Base-by-base conservation (phyloP, 2,329 filamentous ascomycete genomes). In the Aspergillus fijiensis region DNA sequence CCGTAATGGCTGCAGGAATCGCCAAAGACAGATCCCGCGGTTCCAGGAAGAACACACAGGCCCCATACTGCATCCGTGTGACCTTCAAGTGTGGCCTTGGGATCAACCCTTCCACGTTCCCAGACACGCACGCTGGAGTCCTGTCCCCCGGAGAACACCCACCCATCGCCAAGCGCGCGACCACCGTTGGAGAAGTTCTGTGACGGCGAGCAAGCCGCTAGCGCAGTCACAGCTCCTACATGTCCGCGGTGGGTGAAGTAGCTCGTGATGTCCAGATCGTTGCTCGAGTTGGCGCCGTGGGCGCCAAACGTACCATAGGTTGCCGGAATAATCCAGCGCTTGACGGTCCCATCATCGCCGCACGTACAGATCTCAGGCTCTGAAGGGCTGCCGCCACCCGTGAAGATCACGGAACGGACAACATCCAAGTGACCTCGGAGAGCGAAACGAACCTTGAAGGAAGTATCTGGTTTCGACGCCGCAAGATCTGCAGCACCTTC, bases 131-230 rank as follows among this genome's bases (percentile, higher is more conserved):
- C 88, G 6, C 92, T 96, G 19, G 91, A 87, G 76, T 99, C 95
- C 74, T 97, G 92, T 4, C 95, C 95, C 62, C 95, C 95, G 5
- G 94, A 98, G 76, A 99, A 99, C 65, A 99, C 93, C 95, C 95
- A 99, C 29, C 95, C 95, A 69, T 98, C 95, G 33, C 94, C 94
- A 68, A 90, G 87, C 7, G 91, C 91, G 63, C 93, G 87, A 6
- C 93, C 92, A 39, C 93, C 91, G 19, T 92, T 96, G 7, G 91
- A 90, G 73, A 97, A 96, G 71, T 91, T 95, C 27, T 91, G 90
- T 2, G 91, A 89, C 2, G 92, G 88, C 2, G 92, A 92, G 83
- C 92, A 97, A 3, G 94, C 90, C 0, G 94, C 89, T 27, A 99
- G 80, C 49, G 87, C 92, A 47, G 96, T 90, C 2, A 99, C 93